These are phyloP conservation scores for Cercophora newfieldiana DNA, from an alignment of 495 filamentous ascomycete species.

Conservation along the genomic window DNA sequence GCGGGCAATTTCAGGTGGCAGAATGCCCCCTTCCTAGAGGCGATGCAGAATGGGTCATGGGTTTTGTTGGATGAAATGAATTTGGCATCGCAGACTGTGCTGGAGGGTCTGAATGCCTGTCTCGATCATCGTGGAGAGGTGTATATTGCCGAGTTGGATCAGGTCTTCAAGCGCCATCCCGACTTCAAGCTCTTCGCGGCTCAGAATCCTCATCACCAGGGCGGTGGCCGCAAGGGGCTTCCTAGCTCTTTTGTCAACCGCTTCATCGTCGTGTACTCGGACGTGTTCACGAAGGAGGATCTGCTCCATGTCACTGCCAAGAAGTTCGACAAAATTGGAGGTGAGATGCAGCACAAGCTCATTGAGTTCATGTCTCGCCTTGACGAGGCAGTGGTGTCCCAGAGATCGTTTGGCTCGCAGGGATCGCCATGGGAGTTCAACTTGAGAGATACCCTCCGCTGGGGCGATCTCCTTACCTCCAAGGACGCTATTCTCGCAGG, in stretches of 20 bases:
- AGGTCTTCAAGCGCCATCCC: constrained; percentile 85
- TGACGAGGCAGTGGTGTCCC: constrained; percentile 65
- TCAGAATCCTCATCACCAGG: constrained; percentile 97
- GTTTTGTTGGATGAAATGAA: constrained; percentile 99
- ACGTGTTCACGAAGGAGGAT: constrained; percentile 79
- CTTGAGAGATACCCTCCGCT: constrained; percentile 85
- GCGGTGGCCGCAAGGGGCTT: constrained; percentile 91
- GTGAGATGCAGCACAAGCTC: constrained; percentile 57
- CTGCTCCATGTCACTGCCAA: constrained; percentile 76
- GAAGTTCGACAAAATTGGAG: constrained; percentile 64
- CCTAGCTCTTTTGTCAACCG: constrained; percentile 96
- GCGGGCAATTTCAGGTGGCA: constrained; percentile 91
- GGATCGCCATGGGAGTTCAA: constrained; percentile 98
- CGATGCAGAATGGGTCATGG: constrained; percentile 96
- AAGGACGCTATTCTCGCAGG: constrained; percentile 54
- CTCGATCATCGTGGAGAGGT: constrained; percentile 96
- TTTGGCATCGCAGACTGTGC: constrained; percentile 90
- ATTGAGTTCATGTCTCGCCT: constrained; percentile 80
- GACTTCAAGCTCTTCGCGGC: constrained; percentile 92
- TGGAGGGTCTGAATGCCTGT: constrained; percentile 96
- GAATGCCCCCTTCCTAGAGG: constrained; percentile 90
- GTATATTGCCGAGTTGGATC: constrained; percentile 91
- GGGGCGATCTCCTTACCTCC: constrained; percentile 72
- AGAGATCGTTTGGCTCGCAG: constrained; percentile 67
- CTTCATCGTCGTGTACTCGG: constrained; percentile 96